These are phyloP conservation scores for Penicillium sumatraense DNA, from an alignment of 2,329 filamentous ascomycete genomes.

Conservation along the genomic window DNA sequence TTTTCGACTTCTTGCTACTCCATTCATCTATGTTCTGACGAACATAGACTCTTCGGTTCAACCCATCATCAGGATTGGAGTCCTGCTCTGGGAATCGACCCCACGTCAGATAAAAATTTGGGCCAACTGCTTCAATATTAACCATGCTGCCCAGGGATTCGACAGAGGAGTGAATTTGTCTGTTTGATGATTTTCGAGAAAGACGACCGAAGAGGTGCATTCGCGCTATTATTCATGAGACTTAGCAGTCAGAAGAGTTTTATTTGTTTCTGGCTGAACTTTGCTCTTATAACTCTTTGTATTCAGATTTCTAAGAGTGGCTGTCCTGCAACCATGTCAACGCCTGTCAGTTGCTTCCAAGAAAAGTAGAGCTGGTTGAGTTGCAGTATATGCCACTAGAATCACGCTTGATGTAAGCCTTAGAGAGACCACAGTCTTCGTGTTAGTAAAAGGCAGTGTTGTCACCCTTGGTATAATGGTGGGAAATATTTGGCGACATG, in stretches of 20 bases:
- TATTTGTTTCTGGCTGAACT: background rate
- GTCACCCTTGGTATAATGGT: background rate
- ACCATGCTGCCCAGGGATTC: background rate
- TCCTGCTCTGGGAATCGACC: background rate
- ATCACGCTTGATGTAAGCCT: background rate
- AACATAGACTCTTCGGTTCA: conserved; percentile 6
- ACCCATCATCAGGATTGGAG: background rate
- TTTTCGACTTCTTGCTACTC: conserved; percentile 16
- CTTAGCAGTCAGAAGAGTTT: too few species aligned
- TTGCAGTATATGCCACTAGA: background rate
- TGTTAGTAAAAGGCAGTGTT: background rate
- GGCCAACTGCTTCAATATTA: background rate
- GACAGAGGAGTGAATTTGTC: background rate
- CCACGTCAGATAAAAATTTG: background rate
- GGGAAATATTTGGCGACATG: background rate
- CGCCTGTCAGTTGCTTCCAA: background rate
- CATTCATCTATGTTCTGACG: conserved; percentile 23
- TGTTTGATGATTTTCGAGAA: background rate
- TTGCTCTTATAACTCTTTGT: background rate
- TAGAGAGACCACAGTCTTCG: background rate
- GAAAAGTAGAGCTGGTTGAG: background rate
- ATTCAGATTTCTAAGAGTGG: background rate
- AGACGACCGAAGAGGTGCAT: conserved; percentile 1
- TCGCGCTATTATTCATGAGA: background rate
- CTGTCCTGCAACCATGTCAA: background rate